Evolutionary conservation across 495 filamentous ascomycete genomes (phyloP), one percentile per base, ranked within the genome.

Genomic region (Daldinia decipiens): DNA sequence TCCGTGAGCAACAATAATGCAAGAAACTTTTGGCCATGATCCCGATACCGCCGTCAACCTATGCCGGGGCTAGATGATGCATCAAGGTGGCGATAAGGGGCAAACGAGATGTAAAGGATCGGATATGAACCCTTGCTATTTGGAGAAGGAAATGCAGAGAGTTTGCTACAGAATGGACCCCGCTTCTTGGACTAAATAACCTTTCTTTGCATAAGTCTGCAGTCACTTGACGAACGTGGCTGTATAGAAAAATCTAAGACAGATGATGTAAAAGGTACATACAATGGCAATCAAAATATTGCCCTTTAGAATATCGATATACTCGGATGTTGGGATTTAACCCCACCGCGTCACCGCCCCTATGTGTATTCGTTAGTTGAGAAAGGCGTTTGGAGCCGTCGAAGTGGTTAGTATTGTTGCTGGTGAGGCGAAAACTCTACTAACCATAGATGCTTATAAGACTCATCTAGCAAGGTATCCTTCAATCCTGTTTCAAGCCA

Each of bases 241-340:
- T 26, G 31, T 62, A 24, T 5, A 54, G 54, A 62, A 50, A 47
- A 64, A 63, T 8, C 24, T 32, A 31, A 38, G 21, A 40, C 32
- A 43, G 26, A 60, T 67, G 8, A 29, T 52, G 7, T 36, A 36
- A 57, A 13, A 36, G 3, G n/a, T 27, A 87, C 89, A 62, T 85
- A 93, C 92, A 95, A 79, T 97, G 93, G 62, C 91, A 88, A 71
- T 90, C 93, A 76, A 96, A 98, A 72, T 94, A 97, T 76, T 97
- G 93, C 0, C 93, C 93, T 58, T 89, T 87, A 13, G 82, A 83
- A 75, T 98, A 98, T n/a, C 94, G 88, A 82, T 98, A 98, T 21
- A 98, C 88, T 29, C 95, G 82, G 53, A 97, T 97, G 73, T 95
- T 95, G 5, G 91, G 87, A 81, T 95, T 97, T 68, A 98, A 80